A percentile compares a stretch with the other conserved stretches of the same genome.
These are phyloP conservation scores for Triadica sebifera DNA, from an alignment of 345 rosid genomes.

Conservation along the genomic window DNA sequence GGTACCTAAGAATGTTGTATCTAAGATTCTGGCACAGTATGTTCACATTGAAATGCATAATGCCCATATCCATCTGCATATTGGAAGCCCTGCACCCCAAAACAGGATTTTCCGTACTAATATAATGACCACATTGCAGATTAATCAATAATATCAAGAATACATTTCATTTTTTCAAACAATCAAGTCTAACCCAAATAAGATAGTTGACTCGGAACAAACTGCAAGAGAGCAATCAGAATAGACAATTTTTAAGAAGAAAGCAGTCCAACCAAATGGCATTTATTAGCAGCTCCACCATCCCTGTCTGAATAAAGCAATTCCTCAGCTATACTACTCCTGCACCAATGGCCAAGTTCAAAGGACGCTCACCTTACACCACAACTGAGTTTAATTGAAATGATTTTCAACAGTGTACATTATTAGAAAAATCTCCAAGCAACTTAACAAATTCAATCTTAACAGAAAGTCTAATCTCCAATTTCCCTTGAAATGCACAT, in stretches of 20 bases:
- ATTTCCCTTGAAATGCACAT: neutral
- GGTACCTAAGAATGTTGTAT: neutral
- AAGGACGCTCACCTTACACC: conserved; percentile 14
- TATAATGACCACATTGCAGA: neutral
- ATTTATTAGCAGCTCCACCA: conserved; percentile 10
- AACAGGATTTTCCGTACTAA: conserved; percentile 1
- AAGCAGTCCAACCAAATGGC: neutral
- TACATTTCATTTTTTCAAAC: neutral
- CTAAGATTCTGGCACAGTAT: neutral
- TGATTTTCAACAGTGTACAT: neutral
- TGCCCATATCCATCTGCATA: neutral
- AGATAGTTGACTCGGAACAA: neutral
- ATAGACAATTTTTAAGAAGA: neutral
- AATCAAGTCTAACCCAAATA: neutral
- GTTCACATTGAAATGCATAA: neutral
- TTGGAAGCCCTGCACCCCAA: neutral
- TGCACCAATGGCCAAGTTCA: conserved; percentile 2
- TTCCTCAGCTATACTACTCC: neutral
- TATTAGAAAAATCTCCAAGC: neutral
- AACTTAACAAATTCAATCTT: neutral
- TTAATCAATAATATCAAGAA: neutral
- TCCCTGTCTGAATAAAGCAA: conserved; percentile 19
- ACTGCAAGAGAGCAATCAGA: neutral
- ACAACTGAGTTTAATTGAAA: neutral
- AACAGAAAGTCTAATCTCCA: neutral